Conservation (phyloP, 805 yeast species). For the Candida lessepsii region DNA sequence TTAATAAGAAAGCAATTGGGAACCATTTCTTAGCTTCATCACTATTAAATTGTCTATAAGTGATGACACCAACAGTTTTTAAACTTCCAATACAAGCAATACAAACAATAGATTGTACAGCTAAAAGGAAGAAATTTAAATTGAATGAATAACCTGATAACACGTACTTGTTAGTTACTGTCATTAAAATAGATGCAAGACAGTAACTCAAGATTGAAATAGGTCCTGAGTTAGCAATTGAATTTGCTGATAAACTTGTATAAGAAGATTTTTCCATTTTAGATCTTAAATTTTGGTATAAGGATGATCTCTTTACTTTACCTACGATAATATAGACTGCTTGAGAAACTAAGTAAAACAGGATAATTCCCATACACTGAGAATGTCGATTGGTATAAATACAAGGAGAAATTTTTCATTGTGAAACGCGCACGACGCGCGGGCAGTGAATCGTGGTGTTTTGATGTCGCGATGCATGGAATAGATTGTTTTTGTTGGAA, state of each 20-base stretch:
- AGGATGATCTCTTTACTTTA: constrained; percentile 16
- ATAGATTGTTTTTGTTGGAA: too few species aligned
- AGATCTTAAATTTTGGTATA: not conserved
- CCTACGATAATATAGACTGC: constrained; percentile 28
- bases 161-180: constrained; percentile 94
- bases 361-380: constrained; percentile 39
- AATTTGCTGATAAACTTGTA: constrained; percentile 22
- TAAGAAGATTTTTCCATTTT: constrained; percentile 34
- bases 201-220: constrained; percentile 82
- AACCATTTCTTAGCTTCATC: constrained; percentile 95
- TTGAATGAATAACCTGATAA: constrained; percentile 69
- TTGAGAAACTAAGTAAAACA: constrained; percentile 39
- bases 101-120: constrained; percentile 87
- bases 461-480: too few species aligned
- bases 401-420: constrained; percentile 5
- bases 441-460: too few species aligned
- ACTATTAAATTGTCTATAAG: constrained; percentile 79
- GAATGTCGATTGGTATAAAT: constrained; percentile 8
- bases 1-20: constrained; percentile 87
- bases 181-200: constrained; percentile 92
- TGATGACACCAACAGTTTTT: constrained; percentile 72
- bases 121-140: constrained; percentile 85
- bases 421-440: constrained; percentile 2
- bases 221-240: constrained; percentile 55
- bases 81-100: constrained; percentile 67